These are phyloP conservation scores for Globisporangium spiculum DNA, from an alignment of 352 stramenopile genomes.

Conservation along the genomic window DNA sequence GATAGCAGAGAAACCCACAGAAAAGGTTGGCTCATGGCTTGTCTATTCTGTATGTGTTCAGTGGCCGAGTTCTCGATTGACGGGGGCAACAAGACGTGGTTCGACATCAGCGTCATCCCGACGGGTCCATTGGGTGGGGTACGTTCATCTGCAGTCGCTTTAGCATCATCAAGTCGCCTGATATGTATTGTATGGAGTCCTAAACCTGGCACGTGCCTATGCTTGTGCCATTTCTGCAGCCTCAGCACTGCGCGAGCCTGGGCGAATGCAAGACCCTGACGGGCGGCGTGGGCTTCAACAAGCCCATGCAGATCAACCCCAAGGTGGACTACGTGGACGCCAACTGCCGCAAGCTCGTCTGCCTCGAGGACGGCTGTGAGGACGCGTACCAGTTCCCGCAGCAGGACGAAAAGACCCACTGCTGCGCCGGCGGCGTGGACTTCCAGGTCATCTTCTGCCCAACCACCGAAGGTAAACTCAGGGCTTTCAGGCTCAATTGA, in stretches of 20 bases:
- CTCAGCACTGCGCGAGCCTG: slow-evolving; percentile 40
- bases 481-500: neutral
- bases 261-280: slow-evolving; percentile 53
- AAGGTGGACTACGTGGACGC: slow-evolving; percentile 3
- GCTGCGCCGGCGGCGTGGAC: slow-evolving; percentile 29
- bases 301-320: slow-evolving; percentile 57
- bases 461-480: neutral
- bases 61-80: slow-evolving; percentile 44
- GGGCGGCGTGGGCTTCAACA: slow-evolving; percentile 59
- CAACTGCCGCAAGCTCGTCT: slow-evolving; percentile 46
- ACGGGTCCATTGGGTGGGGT: slow-evolving; percentile 26
- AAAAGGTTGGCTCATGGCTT: neutral
- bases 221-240: slow-evolving; percentile 22
- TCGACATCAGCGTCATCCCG: slow-evolving; percentile 46
- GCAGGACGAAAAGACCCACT: slow-evolving; percentile 53
- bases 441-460: slow-evolving; percentile 56
- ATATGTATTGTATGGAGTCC: neutral
- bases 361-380: slow-evolving; percentile 43
- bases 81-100: slow-evolving; percentile 30
- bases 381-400: slow-evolving; percentile 68
- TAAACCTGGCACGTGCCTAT: neutral
- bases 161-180: neutral
- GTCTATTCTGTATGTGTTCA: slow-evolving; percentile 8
- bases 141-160: slow-evolving; percentile 12
- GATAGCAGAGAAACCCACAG: neutral